A percentile compares a stretch with the other conserved stretches of the same genome.
phyloP scores from a whole-genome alignment of 2,329 filamentous ascomycete genomes.

The Penicillium freii region DNA sequence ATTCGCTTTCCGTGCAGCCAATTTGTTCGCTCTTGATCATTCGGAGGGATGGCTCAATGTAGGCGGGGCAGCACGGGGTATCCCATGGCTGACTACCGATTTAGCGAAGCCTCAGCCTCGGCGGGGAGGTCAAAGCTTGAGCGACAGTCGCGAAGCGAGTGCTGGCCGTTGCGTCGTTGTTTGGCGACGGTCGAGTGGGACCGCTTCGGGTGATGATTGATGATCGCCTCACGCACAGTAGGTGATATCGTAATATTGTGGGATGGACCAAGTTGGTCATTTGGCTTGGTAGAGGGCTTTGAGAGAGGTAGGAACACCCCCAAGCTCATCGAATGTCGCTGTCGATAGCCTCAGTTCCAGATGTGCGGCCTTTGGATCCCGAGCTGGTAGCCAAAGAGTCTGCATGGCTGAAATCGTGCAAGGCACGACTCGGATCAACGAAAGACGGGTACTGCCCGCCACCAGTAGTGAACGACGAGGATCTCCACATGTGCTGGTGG shows the following conservation, averaged over 20 bases:
- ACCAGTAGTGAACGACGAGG: conserved; percentile 9
- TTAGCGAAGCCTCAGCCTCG: not conserved
- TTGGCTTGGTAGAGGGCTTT: not conserved
- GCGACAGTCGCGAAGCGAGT: not conserved
- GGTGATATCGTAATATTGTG: not conserved
- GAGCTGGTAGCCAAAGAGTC: conserved; percentile 14
- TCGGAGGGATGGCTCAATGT: not conserved
- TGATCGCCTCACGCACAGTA: not conserved
- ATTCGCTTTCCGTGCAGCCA: not conserved
- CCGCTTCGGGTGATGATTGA: not conserved
- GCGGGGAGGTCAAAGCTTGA: not conserved
- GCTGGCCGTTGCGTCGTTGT: not conserved
- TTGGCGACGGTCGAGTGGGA: not conserved
- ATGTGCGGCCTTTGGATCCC: conserved; percentile 15
- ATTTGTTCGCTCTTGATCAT: not conserved
- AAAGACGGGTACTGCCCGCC: conserved; percentile 22
- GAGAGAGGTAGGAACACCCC: not conserved
- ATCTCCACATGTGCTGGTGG: conserved; percentile 27
- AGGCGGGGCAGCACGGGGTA: not conserved
- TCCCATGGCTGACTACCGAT: not conserved
- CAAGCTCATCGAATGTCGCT: not conserved
- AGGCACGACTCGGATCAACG: conserved; percentile 20
- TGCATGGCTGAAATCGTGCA: conserved; percentile 15
- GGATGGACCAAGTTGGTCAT: not conserved
- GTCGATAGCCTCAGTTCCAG: conserved; percentile 17